Evolutionary conservation across 2,329 filamentous ascomycete species (phyloP), one percentile per base, ranked within the genome.

Genomic region (Pseudogymnoascus sp.): DNA sequence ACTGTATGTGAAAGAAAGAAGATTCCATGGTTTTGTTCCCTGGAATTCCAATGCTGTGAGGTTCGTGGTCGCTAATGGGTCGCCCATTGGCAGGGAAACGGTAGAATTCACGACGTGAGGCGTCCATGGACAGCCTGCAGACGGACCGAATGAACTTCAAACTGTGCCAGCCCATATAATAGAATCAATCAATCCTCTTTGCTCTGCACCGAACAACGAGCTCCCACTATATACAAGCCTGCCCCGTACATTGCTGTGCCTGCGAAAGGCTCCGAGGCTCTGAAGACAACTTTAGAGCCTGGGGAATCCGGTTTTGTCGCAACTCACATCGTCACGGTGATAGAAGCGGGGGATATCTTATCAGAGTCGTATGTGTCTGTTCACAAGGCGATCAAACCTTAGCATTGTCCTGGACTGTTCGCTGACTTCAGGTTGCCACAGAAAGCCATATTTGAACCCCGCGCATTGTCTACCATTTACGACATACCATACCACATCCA

Each of bases 41-140:
- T 52, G 6, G 25, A 16, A 52, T 52, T 31, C 45, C 45, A 55
- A 55, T 28, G 49, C 49, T 55, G 49, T 55, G 49, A 55, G 49
- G 49, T 55, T 55, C 28, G 49, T 55, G 49, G 49, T 55, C 49
- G 28, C 49, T 55, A 55, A 55, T 55, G 49, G 49, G 49, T 55
- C 49, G 49, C 28, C 49, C 49, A 55, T 55, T 55, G 49, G 49
- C 49, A 55, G 49, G 49, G 49, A 55, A 55, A 55, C 49, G 49
- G 49, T 55, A 55, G 28, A 55, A 55, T 35, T 55, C 49, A 55
- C 49, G 16, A 55, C 49, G 49, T 55, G 49, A 55, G 49, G 49
- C 49, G 49, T 33, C 49, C 49, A 55, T 55, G 49, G 49, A 35
- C 49, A 14, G 49, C 28, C 49, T 55, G 16, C 49, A 55, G 49